Evolutionary conservation across 495 filamentous ascomycete genomes (phyloP), one percentile per base, ranked within the genome.

Genomic region (Trichoderma parareesei): DNA sequence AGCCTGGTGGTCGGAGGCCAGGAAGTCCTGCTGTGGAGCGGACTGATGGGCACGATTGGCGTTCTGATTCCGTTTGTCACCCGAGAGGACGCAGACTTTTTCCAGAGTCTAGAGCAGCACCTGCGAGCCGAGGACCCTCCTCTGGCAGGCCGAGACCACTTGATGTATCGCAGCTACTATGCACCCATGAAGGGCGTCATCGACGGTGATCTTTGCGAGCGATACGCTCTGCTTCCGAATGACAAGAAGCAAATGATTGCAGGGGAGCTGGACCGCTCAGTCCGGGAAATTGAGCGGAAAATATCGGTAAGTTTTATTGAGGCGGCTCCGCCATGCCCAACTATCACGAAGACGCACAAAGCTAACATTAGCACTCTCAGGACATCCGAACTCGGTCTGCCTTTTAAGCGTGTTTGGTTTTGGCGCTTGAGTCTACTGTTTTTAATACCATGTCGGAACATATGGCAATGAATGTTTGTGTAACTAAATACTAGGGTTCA

Each of bases 151-250:
- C 84, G 95, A 65, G 95, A 98, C 73, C 94, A 98, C 75, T 75
- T 98, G 38, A 93, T 96, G 59, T 99, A 96, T 71, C 82, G 95
- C 63, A 85, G 92, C 57, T 99, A 98, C 72, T 98, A 99, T 73
- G 90, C 89, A n/a, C 95, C 95, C 1, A 91, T 94, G 14, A 99
- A 99, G 81, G 91, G 91, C 0, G 86, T 96, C 38, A 95, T 99
- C 72, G 95, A 99, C 75, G 95, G 95, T n/a, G 95, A 99, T 79
- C 79, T 99, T 66, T 96, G 93, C 71, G 95, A 99, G 80, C 83
- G 90, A 71, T 99, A 91, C 73, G 84, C 88, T 62, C 74, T 92
- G 60, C 77, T 98, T 66, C 81, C 88, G 41, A 88, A 84, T 66
- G 92, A 97, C 71, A 90, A 88, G 77, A 96, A 96, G 82, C 86